Percentiles rank a stretch among this genome's conserved stretches.
Conservation (phyloP, 768 basidiomycete genomes). For the Trametes sanguinea region DNA sequence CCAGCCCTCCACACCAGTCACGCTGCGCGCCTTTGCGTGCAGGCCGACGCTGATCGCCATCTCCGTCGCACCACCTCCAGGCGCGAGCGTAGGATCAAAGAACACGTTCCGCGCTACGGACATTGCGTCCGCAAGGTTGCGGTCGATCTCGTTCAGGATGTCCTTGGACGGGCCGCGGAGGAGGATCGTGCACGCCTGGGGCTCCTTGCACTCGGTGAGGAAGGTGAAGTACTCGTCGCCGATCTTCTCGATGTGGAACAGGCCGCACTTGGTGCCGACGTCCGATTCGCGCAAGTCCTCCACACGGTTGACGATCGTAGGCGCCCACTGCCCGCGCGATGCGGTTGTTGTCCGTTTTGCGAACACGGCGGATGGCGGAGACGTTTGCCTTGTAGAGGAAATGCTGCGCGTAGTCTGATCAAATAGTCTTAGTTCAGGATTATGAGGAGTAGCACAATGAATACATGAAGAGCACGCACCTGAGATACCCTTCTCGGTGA, state of each 20-base stretch:
- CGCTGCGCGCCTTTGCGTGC: slow-evolving; percentile 72
- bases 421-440: neutral
- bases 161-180: slow-evolving; percentile 98
- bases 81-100: slow-evolving; percentile 92
- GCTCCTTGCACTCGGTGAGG: slow-evolving; percentile 85
- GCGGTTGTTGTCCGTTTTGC: slow-evolving; percentile 98
- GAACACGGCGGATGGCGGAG: slow-evolving; percentile 93
- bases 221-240: slow-evolving; percentile 99
- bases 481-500: slow-evolving; percentile 98
- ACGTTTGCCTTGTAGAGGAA: slow-evolving; percentile 85
- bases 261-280: slow-evolving; percentile 89
- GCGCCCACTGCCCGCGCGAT: slow-evolving; percentile 94
- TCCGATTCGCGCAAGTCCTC: slow-evolving; percentile 93
- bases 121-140: slow-evolving; percentile 98
- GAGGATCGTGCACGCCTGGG: slow-evolving; percentile 97
- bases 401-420: slow-evolving; percentile 87
- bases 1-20: slow-evolving; percentile 89
- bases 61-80: slow-evolving; percentile 96
- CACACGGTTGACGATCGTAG: slow-evolving; percentile 93
- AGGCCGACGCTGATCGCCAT: slow-evolving; percentile 95
- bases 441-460: neutral
- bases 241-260: slow-evolving; percentile 97
- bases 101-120: slow-evolving; percentile 95
- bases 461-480: slow-evolving; percentile 51
- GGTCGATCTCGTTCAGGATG: slow-evolving; percentile 96